phyloP scores from a whole-genome alignment of 2,329 filamentous ascomycete species.

The Colletotrichum karsti region DNA sequence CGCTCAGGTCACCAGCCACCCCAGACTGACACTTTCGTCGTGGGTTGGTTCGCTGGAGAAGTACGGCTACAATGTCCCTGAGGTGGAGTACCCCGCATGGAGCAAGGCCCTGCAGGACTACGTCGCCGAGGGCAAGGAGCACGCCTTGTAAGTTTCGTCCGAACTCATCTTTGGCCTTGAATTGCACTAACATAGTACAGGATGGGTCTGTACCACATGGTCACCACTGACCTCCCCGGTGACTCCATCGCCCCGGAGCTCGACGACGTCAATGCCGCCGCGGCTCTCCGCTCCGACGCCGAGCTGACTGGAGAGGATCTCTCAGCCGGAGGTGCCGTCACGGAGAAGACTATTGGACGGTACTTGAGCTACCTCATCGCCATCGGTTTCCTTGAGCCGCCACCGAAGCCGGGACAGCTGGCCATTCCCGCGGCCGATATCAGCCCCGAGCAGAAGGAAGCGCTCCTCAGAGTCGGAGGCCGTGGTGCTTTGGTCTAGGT shows the following conservation, averaged over 20 bases:
- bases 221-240: slow-evolving; percentile 71
- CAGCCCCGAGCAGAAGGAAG: slow-evolving; percentile 21
- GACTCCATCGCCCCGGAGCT: slow-evolving; percentile 78
- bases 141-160: slow-evolving; percentile 33
- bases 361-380: slow-evolving; percentile 60
- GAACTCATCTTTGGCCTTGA: background rate
- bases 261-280: slow-evolving; percentile 72
- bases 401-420: slow-evolving; percentile 36
- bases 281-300: slow-evolving; percentile 64
- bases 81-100: slow-evolving; percentile 76
- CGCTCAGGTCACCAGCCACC: slow-evolving; percentile 82
- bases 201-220: slow-evolving; percentile 77
- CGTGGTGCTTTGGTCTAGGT: slow-evolving; percentile 11
- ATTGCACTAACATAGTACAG: background rate
- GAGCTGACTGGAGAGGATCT: slow-evolving; percentile 58
- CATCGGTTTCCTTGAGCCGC: slow-evolving; percentile 34
- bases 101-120: slow-evolving; percentile 72
- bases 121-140: slow-evolving; percentile 67
- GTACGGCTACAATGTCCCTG: slow-evolving; percentile 77
- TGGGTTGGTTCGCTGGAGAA: slow-evolving; percentile 75
- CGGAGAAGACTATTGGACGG: slow-evolving; percentile 62
- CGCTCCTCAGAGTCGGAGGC: slow-evolving; percentile 4
- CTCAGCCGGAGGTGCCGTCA: slow-evolving; percentile 62
- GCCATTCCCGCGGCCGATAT: slow-evolving; percentile 56
- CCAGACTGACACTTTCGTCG: slow-evolving; percentile 79